These are phyloP conservation scores for Suillus discolor DNA, from an alignment of 768 basidiomycete species.

Conservation along the genomic window DNA sequence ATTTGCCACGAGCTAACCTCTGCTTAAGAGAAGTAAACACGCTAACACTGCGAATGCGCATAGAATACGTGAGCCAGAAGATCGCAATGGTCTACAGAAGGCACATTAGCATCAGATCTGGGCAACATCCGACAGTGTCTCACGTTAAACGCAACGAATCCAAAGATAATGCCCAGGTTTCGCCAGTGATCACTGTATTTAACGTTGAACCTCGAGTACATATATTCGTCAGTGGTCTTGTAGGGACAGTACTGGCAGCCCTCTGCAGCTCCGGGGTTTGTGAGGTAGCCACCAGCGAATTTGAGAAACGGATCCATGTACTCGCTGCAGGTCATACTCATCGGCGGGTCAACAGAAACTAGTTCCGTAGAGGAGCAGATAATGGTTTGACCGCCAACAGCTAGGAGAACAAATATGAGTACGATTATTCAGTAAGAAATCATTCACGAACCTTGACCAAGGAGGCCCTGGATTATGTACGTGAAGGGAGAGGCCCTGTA, in stretches of 20 bases:
- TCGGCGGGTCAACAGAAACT: slow-evolving; percentile 52
- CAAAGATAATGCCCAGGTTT: slow-evolving; percentile 48
- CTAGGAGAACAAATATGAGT: slow-evolving; percentile 30
- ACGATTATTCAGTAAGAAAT: neutral
- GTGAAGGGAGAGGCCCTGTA: slow-evolving; percentile 55
- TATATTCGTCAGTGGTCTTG: slow-evolving; percentile 57
- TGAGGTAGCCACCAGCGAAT: slow-evolving; percentile 48
- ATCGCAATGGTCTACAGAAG: slow-evolving; percentile 20
- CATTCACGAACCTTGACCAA: slow-evolving; percentile 44
- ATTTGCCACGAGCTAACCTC: slow-evolving; percentile 1
- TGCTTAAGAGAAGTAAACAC: slow-evolving; percentile 5
- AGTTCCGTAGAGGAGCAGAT: slow-evolving; percentile 63
- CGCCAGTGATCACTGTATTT: slow-evolving; percentile 54
- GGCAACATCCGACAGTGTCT: slow-evolving; percentile 18
- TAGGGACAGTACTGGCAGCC: slow-evolving; percentile 58
- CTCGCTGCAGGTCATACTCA: slow-evolving; percentile 46
- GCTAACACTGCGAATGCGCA: slow-evolving; percentile 27
- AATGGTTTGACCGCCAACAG: slow-evolving; percentile 50
- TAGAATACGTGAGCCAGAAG: slow-evolving; percentile 26
- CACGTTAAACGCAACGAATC: slow-evolving; percentile 47
- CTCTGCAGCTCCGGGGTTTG: slow-evolving; percentile 38
- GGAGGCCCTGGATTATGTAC: slow-evolving; percentile 54
- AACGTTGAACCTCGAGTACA: slow-evolving; percentile 53
- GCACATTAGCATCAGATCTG: neutral
- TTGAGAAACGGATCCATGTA: slow-evolving; percentile 48